Evolutionary conservation across 2,329 filamentous ascomycete species (phyloP).

Genomic region (Dothistroma septosporum): DNA sequence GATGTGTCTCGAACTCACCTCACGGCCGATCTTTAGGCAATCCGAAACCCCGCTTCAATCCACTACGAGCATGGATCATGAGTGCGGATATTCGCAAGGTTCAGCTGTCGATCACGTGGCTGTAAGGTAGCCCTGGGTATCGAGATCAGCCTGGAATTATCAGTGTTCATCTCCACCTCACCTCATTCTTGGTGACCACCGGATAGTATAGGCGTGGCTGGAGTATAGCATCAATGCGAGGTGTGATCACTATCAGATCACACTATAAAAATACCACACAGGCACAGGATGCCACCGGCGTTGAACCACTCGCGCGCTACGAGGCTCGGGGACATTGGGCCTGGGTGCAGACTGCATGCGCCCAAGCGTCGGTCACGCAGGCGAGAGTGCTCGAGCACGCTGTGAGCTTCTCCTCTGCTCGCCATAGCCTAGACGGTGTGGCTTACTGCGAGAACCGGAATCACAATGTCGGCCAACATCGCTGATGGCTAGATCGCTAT

Average conservation of each 20-base stretch:
- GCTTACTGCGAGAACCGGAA: background rate
- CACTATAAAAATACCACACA: background rate
- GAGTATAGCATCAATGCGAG: background rate
- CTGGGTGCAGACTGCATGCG: background rate
- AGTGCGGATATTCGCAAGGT: constrained; percentile 2
- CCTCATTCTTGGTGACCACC: background rate
- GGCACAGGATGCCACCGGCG: background rate
- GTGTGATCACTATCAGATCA: background rate
- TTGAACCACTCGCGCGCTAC: background rate
- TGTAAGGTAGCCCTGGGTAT: constrained; percentile 7
- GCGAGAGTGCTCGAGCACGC: background rate
- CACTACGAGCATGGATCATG: background rate
- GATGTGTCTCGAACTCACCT: background rate
- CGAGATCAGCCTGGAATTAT: background rate
- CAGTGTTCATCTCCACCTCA: background rate
- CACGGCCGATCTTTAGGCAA: background rate
- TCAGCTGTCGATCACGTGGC: constrained; percentile 5
- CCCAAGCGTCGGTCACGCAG: background rate
- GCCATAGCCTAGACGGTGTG: background rate
- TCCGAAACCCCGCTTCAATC: background rate
- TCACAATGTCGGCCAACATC: background rate
- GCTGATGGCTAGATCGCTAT: background rate
- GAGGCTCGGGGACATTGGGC: background rate
- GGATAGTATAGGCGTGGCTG: background rate
- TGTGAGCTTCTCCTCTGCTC: background rate